Percentiles rank a stretch among this genome's conserved stretches.
phyloP scores from a whole-genome alignment of 768 basidiomycete genomes.

The Suillus clintonianus region DNA sequence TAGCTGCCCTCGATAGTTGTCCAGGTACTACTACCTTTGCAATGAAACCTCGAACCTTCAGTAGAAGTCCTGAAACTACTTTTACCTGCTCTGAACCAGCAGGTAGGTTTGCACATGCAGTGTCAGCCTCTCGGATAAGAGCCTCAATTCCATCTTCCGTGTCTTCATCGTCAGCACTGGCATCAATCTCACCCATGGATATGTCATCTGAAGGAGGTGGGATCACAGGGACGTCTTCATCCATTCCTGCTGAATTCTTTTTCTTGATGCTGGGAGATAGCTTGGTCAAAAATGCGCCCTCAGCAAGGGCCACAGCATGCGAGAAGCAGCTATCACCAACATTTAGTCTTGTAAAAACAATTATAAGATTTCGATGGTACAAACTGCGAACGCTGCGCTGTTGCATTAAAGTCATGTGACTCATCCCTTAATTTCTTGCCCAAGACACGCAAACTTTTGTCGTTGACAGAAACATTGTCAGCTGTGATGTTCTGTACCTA shows the following conservation, averaged over 20 bases:
- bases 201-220: background rate
- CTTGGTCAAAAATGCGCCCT: background rate
- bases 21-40: background rate
- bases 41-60: background rate
- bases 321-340: background rate
- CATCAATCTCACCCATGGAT: constrained; percentile 1
- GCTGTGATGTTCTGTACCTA: background rate
- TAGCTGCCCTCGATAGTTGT: background rate
- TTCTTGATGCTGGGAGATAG: background rate
- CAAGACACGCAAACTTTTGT: background rate
- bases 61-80: background rate
- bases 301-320: background rate
- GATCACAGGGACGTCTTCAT: background rate
- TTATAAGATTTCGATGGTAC: background rate
- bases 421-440: background rate
- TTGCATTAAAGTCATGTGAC: background rate
- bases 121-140: background rate
- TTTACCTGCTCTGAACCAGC: too few relatives aligned
- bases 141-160: background rate
- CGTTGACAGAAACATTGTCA: background rate
- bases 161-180: background rate
- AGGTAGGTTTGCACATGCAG: too few relatives aligned
- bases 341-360: background rate
- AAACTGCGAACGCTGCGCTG: background rate
- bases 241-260: too few relatives aligned